Percentiles rank a stretch among this genome's conserved stretches.
phyloP scores from a whole-genome alignment of 2,329 filamentous ascomycete species.

The Arthrobotrys iridis region DNA sequence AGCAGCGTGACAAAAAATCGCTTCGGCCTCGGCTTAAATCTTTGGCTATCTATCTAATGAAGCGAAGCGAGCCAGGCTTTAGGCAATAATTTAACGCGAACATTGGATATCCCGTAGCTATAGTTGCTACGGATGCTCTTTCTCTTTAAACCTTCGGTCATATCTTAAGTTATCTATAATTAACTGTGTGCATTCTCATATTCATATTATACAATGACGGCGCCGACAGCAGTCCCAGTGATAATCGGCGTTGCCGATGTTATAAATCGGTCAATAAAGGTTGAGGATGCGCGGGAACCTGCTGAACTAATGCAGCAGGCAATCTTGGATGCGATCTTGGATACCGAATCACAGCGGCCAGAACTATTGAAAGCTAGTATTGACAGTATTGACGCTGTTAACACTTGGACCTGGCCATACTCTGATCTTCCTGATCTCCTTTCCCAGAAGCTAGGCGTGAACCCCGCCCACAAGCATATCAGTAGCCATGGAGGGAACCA shows the following conservation, averaged over 20 bases:
- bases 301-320: conserved; percentile 70
- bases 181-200: no score
- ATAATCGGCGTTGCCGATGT: conserved; percentile 73
- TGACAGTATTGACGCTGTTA: conserved; percentile 71
- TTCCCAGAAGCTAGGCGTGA: conserved; percentile 65
- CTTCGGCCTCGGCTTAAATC: conserved; percentile 1
- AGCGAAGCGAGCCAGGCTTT: not conserved
- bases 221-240: conserved; percentile 63
- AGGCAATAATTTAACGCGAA: not conserved
- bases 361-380: conserved; percentile 63
- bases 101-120: no score
- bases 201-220: not conserved
- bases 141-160: not conserved
- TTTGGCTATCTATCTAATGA: not conserved
- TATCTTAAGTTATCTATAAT: not conserved
- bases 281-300: conserved; percentile 70
- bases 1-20: not conserved
- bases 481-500: conserved; percentile 73
- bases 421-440: conserved; percentile 69
- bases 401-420: conserved; percentile 75
- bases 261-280: conserved; percentile 67
- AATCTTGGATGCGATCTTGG: conserved; percentile 66
- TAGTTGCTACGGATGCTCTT: not conserved
- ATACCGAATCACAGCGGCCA: conserved; percentile 62
- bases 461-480: conserved; percentile 65